Base-by-base conservation (phyloP, 495 filamentous ascomycete genomes). In the Darksidea phi region DNA sequence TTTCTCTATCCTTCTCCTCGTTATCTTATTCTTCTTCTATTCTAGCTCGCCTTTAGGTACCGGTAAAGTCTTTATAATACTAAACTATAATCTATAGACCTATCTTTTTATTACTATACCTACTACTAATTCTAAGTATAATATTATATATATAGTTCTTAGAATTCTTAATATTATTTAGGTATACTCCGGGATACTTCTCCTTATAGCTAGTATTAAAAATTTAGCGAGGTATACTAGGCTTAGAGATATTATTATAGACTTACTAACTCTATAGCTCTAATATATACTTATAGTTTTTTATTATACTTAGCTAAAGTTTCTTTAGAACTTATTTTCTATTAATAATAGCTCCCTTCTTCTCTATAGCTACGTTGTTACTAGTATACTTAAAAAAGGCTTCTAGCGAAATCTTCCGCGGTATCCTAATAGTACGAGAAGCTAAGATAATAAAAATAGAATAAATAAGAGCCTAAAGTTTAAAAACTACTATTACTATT, bases 1-100 rank as follows among this genome's bases (percentile, higher is more conserved):
- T 23, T 41, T 48, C 54, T 48, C 47, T 34, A 38, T 57, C 47
- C 20, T 47, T 57, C 54, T 47, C 25, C 38, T 47, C 25, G 11
- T 48, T 48, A 15, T 57, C 42, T 26, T 57, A 25, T 48, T 57
- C 41, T 23, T 57, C 52, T 25, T 55, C 36, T 18, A 55, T 55
- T 34, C 52, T 55, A 55, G 52, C 52, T 55, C 52, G 37, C 32
- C 52, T 55, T 13, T 23, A 55, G 52, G n/a, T 18, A 55, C 28
- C 18, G n/a, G 36, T 55, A n/a, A 55, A 55, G 52, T 55, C 52
- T 55, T 55, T 55, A 18, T 55, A 55, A 36, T 55, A 55, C 52
- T 55, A 25, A 34, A 55, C 36, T 43, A 55, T 18, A n/a, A 34
- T 55, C 49, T n/a, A 53, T 26, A 53, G 32, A 17, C 49, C 49